Evolutionary conservation across 106 monocot genomes (phyloP), one percentile per base, ranked within the genome.

Genomic region (Apostasia ramifera): DNA sequence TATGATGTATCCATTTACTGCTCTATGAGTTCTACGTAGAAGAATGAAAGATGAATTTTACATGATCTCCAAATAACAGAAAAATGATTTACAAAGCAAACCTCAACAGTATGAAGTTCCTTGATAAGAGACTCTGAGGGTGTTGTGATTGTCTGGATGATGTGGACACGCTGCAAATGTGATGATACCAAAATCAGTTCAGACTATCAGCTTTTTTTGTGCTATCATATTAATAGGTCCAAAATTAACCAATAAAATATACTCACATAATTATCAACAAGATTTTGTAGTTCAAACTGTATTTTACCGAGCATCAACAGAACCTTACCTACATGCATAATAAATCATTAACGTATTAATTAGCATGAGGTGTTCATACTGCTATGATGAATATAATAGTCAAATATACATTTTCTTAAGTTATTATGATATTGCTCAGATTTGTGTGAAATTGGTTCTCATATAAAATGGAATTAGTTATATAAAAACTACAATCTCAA

Each of bases 61-160:
- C 10, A 10, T 4, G 52, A 52, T 6, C 10, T 10, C 7, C 10
- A 6, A 52, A 52, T 0, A 6, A 10, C 10, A 6, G 4, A 52
- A 52, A 52, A 10, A 52, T 52, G 10, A 52, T 10, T 10, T 6
- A 66, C 49, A 78, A 48, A 53, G 45, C 70, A 77, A 69, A 89
- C 89, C 89, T 89, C 89, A 9, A 85, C 89, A 72, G 74, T 85
- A 49, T 76, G 74, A 72, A 89, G 89, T 62, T 89, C 85, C 44
- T 85, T 89, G n/a, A 89, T 74, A 78, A 89, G 85, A 73, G 85
- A 89, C 67, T 78, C 80, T 67, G 89, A 89, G 72, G 89, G 89
- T 8, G 77, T 85, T 44, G 85, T 78, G 26, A 89, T 89, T 58
- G 89, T 89, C 71, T 89, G 76, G 55, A 70, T 59, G 45, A 89